These are phyloP conservation scores for Sordariomycetes sp. DNA, from an alignment of 2,329 filamentous ascomycete species.

Conservation along the genomic window DNA sequence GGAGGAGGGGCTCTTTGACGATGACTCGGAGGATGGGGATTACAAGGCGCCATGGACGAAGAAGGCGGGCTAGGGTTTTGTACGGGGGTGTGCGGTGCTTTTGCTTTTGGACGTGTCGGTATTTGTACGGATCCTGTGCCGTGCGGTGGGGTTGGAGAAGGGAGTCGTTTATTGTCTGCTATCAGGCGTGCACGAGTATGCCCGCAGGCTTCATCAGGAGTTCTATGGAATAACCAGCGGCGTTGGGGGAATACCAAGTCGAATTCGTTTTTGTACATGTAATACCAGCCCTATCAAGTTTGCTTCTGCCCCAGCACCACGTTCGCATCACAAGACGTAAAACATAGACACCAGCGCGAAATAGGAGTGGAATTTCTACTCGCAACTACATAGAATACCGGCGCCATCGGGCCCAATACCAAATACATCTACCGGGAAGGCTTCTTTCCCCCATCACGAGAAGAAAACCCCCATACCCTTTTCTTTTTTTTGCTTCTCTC, in stretches of 20 bases:
- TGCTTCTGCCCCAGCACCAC: not conserved
- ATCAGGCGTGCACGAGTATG: not conserved
- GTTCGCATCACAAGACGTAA: not conserved
- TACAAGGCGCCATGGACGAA: not conserved
- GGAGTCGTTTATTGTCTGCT: not conserved
- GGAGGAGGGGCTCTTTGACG: not conserved
- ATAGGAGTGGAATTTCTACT: slow-evolving; percentile 3
- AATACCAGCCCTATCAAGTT: not conserved
- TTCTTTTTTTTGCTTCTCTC: not conserved
- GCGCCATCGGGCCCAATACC: not conserved
- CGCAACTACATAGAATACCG: not conserved
- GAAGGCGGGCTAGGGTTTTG: not conserved
- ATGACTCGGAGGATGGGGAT: not conserved
- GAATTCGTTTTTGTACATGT: not conserved
- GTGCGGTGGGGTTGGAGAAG: not conserved
- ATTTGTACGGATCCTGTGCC: not conserved
- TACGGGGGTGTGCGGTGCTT: not conserved
- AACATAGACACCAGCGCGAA: not conserved
- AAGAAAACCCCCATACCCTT: not conserved
- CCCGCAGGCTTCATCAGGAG: not conserved
- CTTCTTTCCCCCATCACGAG: not conserved
- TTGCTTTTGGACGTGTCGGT: not conserved
- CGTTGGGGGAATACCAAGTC: not conserved
- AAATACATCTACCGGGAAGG: not conserved
- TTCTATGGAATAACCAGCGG: not conserved